Conservation (phyloP, 2,329 filamentous ascomycete species). For the Venturia oleaginea region DNA sequence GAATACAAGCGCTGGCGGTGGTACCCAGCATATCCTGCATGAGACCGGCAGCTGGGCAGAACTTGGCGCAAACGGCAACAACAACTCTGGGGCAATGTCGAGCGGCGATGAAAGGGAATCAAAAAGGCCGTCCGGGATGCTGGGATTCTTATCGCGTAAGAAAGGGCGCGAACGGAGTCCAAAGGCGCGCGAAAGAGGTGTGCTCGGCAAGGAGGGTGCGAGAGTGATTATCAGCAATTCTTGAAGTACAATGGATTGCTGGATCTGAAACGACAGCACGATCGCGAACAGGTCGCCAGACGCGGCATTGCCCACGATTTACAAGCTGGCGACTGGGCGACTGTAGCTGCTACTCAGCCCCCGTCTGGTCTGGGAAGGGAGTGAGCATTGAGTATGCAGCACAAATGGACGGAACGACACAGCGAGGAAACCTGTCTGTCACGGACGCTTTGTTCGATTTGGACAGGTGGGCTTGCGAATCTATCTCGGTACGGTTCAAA, state of each 20-base stretch:
- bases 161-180: constrained; percentile 86
- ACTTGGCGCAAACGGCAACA: constrained; percentile 62
- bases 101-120: constrained; percentile 27
- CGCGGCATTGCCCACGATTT: not conserved
- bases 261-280: not conserved
- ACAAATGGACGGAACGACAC: not conserved
- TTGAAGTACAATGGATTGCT: not conserved
- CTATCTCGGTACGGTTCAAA: not conserved
- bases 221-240: constrained; percentile 12
- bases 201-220: constrained; percentile 90
- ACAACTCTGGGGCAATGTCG: constrained; percentile 44
- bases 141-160: constrained; percentile 82
- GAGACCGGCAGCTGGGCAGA: constrained; percentile 87
- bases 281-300: not conserved
- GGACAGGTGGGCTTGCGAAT: not conserved
- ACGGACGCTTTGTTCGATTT: not conserved
- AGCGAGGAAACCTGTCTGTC: not conserved
- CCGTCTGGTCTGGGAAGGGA: not conserved
- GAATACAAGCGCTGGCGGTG: constrained; percentile 69
- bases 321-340: not conserved
- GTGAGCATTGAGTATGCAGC: not conserved
- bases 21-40: constrained; percentile 84
- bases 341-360: not conserved
- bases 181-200: constrained; percentile 86
- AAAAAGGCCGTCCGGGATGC: constrained; percentile 64